Evolutionary conservation across 768 basidiomycete genomes (phyloP).

Genomic region (Melanogaster broomeanus): DNA sequence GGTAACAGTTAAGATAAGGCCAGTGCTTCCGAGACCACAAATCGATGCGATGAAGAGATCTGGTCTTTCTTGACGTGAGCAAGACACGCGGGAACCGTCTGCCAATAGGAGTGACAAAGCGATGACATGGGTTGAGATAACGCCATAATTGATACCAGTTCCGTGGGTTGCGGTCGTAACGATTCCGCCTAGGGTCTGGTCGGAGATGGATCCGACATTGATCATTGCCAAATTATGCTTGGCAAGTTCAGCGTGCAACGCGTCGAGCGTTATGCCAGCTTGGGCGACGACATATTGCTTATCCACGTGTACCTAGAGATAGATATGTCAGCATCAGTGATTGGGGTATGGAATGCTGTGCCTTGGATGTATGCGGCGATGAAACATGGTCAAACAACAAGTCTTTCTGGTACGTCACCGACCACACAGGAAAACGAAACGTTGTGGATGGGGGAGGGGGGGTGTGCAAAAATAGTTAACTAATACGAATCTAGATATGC

Average conservation of each 20-base stretch:
- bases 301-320: conserved; percentile 63
- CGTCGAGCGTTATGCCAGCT: conserved; percentile 76
- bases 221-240: conserved; percentile 77
- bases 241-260: conserved; percentile 69
- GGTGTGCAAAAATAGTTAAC: conserved; percentile 14
- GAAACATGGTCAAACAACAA: not conserved
- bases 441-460: not conserved
- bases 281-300: conserved; percentile 69
- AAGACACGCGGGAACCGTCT: conserved; percentile 66
- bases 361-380: conserved; percentile 2
- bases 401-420: no score
- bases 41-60: conserved; percentile 89
- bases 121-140: conserved; percentile 80
- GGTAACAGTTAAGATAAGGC: conserved; percentile 78
- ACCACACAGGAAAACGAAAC: not conserved
- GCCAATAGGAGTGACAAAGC: conserved; percentile 77
- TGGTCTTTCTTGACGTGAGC: conserved; percentile 59
- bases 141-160: conserved; percentile 75
- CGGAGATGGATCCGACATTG: conserved; percentile 94
- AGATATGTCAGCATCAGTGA: conserved; percentile 3
- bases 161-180: conserved; percentile 96
- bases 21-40: conserved; percentile 90
- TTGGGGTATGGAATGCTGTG: conserved; percentile 3
- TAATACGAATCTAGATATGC: conserved; percentile 30
- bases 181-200: conserved; percentile 91